Evolutionary conservation across 148 eudicot species (phyloP), one percentile per base, ranked within the genome.

Genomic region (Cornus florida): DNA sequence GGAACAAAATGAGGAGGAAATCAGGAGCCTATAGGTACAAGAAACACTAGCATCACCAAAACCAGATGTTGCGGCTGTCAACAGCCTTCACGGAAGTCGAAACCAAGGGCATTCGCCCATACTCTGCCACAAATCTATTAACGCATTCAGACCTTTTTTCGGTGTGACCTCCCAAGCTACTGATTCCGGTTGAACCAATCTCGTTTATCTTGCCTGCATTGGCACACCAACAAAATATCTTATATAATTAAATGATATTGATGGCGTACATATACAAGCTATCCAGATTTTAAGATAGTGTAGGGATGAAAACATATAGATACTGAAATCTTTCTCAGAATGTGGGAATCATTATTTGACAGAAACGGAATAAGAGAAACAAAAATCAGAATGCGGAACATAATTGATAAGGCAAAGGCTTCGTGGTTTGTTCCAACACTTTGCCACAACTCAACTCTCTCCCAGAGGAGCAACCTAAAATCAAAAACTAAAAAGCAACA

Each of bases 161-260:
- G 12, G 53, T 89, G 81, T 95, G 98, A 65, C 94, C 98, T 82
- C 92, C 95, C 89, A 93, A 74, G 83, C 97, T 95, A 81, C 98
- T 95, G 73, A 93, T 93, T 72, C 98, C 98, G 11, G 90, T 91
- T 38, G 97, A 89, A 22, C 98, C 97, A 24, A 95, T 95, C 88
- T 95, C 98, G 68, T 75, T 88, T 74, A 95, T 93, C 75, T 87
- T 87, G 68, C 96, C 98, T 95, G 85, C 81, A 83, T 85, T 43
- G 53, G 57, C 43, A 71, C 33, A 78, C 69, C 4, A 43, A 1
- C 35, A 59, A 57, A 20, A 65, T 22, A 48, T 39, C 5, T 10
- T 28, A 28, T 48, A 67, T 23, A 8, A 46, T 46, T 46, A 46
- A 46, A 10, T 46, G 8, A 46, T 46, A 46, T 46, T 46, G 10